Percentiles rank a stretch among this genome's conserved stretches.
phyloP scores from a whole-genome alignment of 345 rosid genomes.

The Sapria himalayana region DNA sequence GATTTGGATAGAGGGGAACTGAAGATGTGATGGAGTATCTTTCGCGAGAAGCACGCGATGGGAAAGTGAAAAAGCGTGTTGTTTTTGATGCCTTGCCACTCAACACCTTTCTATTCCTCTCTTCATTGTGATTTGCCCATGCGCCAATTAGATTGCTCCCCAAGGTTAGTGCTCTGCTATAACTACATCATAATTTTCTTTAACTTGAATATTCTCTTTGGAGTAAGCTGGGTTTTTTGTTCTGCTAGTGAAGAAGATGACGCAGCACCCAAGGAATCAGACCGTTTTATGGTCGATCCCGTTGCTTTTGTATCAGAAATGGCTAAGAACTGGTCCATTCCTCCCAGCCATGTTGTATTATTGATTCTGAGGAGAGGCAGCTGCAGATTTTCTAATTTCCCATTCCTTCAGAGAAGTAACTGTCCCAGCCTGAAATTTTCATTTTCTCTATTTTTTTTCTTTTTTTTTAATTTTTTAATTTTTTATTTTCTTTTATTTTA shows the following conservation, averaged over 20 bases:
- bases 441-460: too few relatives aligned
- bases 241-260: slow-evolving; percentile 44
- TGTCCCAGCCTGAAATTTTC: too few relatives aligned
- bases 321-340: slow-evolving; percentile 38
- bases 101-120: slow-evolving; percentile 77
- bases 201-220: slow-evolving; percentile 2
- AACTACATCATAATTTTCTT: slow-evolving; percentile 1
- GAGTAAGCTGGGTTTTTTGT: slow-evolving; percentile 4
- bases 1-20: slow-evolving; percentile 74
- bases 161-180: slow-evolving; percentile 28
- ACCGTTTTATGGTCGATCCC: slow-evolving; percentile 55
- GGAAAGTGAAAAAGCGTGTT: slow-evolving; percentile 42
- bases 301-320: slow-evolving; percentile 30
- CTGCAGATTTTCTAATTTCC: slow-evolving; percentile 30
- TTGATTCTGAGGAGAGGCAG: slow-evolving; percentile 42
- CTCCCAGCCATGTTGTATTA: slow-evolving; percentile 58
- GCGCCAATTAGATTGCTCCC: slow-evolving; percentile 74
- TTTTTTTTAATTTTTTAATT: too few relatives aligned
- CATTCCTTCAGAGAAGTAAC: slow-evolving; percentile 70
- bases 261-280: slow-evolving; percentile 49
- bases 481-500: too few relatives aligned
- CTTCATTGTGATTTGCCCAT: slow-evolving; percentile 48
- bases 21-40: slow-evolving; percentile 84
- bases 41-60: slow-evolving; percentile 45
- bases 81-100: slow-evolving; percentile 87